Conservation (phyloP, 2,329 filamentous ascomycete species). For the Alternaria brassicae region DNA sequence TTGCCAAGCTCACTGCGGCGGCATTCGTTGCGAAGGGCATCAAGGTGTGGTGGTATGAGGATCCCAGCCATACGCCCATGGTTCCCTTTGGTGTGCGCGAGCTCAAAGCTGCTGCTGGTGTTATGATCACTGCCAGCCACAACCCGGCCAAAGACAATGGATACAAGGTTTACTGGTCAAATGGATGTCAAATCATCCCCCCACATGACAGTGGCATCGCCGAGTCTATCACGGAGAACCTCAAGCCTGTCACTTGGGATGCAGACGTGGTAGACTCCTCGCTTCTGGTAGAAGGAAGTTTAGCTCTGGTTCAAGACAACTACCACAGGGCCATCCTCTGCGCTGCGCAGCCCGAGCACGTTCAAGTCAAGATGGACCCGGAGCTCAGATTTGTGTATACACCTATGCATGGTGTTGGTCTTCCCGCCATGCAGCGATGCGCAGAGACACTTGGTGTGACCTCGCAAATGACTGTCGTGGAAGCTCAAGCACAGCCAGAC, state of each 20-base stretch:
- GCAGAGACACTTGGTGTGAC: conserved; percentile 49
- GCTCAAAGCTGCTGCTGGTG: conserved; percentile 63
- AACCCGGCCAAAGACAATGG: conserved; percentile 71
- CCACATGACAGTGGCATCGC: conserved; percentile 68
- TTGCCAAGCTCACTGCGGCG: conserved; percentile 66
- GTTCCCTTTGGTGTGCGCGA: conserved; percentile 67
- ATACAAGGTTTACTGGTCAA: conserved; percentile 72
- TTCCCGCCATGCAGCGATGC: conserved; percentile 56
- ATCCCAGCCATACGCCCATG: conserved; percentile 64
- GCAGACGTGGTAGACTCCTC: conserved; percentile 52
- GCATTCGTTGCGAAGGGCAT: conserved; percentile 66
- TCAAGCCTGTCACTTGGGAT: conserved; percentile 60
- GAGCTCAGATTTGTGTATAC: conserved; percentile 61
- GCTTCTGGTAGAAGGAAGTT: conserved; percentile 52
- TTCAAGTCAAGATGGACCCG: conserved; percentile 27
- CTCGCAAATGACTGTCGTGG: conserved; percentile 57
- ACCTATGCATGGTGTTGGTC: conserved; percentile 64
- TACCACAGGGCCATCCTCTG: conserved; percentile 55
- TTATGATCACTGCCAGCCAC: conserved; percentile 72
- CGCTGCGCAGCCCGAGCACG: conserved; percentile 46
- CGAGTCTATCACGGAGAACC: conserved; percentile 61
- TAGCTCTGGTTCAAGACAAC: conserved; percentile 51
- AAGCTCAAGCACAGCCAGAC: conserved; percentile 63
- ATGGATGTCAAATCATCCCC: conserved; percentile 71
- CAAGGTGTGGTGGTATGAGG: conserved; percentile 66